These are phyloP conservation scores for Fibroporia radiculosa DNA, from an alignment of 768 basidiomycete genomes.

Conservation along the genomic window DNA sequence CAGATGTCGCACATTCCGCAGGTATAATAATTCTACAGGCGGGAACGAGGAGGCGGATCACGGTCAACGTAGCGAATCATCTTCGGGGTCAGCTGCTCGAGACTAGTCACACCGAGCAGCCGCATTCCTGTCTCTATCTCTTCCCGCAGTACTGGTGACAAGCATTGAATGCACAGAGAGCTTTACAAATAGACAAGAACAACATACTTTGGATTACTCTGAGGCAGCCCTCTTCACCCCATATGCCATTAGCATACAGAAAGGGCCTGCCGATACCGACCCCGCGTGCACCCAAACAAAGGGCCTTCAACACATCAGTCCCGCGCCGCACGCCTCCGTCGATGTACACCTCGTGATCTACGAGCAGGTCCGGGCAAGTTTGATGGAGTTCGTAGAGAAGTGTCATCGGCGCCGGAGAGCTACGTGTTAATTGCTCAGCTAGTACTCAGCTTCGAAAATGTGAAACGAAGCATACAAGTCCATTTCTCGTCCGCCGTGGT, in stretches of 20 bases:
- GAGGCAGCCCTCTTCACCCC: constrained; percentile 25
- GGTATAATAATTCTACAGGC: too few species aligned
- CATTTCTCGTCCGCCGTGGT: constrained; percentile 41
- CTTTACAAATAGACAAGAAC: neutral
- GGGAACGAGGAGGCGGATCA: neutral
- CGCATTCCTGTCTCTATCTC: constrained; percentile 35
- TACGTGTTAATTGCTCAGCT: constrained; percentile 6
- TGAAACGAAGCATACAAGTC: constrained; percentile 30
- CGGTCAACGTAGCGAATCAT: constrained; percentile 24
- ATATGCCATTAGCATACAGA: constrained; percentile 32
- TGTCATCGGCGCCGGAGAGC: constrained; percentile 35
- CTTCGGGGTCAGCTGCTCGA: constrained; percentile 30
- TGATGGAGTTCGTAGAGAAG: constrained; percentile 37
- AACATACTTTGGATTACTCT: constrained; percentile 21
- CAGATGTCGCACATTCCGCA: too few species aligned
- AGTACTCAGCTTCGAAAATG: neutral
- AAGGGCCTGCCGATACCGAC: constrained; percentile 39
- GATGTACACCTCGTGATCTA: constrained; percentile 32
- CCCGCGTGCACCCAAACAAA: constrained; percentile 40
- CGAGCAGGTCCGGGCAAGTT: constrained; percentile 32
- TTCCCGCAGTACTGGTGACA: constrained; percentile 30
- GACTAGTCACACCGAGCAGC: constrained; percentile 31
- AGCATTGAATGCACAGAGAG: neutral
- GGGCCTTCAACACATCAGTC: constrained; percentile 41
- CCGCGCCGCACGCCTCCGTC: constrained; percentile 40